phyloP scores from a whole-genome alignment of 306 rosid species.

The Aeschynomene evenia region DNA sequence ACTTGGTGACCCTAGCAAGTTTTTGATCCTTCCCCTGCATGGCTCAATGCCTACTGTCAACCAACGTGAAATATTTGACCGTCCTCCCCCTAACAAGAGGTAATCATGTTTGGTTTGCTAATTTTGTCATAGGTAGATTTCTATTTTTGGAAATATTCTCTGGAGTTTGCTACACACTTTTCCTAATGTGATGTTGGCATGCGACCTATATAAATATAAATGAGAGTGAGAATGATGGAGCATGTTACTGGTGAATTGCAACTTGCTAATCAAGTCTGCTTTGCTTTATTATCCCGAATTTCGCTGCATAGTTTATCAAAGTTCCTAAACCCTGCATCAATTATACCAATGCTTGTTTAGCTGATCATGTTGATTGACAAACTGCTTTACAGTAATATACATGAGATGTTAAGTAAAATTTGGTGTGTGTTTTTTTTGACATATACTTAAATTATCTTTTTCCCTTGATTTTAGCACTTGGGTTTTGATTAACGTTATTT shows the following conservation, averaged over 20 bases:
- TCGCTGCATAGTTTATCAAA: neutral
- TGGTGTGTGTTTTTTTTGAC: neutral
- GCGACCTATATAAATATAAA: neutral
- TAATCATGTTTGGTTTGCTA: slow-evolving; percentile 46
- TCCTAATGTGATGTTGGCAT: neutral
- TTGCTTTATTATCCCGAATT: slow-evolving; percentile 6
- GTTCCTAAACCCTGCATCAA: neutral
- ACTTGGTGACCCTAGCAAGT: slow-evolving; percentile 78
- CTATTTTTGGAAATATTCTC: slow-evolving; percentile 14
- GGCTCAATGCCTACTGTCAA: slow-evolving; percentile 94
- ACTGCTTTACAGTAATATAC: neutral
- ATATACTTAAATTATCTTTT: neutral
- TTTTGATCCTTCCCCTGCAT: slow-evolving; percentile 75
- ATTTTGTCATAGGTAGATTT: slow-evolving; percentile 15
- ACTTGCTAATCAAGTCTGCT: slow-evolving; percentile 8
- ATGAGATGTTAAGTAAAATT: neutral
- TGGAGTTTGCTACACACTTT: slow-evolving; percentile 6
- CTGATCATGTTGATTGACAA: neutral
- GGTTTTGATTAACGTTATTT: slow-evolving; percentile 26
- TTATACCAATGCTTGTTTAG: neutral
- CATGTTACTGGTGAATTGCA: slow-evolving; percentile 10
- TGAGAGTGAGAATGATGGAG: neutral
- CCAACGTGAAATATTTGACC: slow-evolving; percentile 92
- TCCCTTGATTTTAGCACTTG: slow-evolving; percentile 21
- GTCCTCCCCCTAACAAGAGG: slow-evolving; percentile 84